Evolutionary conservation across 2,329 filamentous ascomycete genomes (phyloP), one percentile per base, ranked within the genome.

Genomic region (Lasiodiplodia hormozganensis): DNA sequence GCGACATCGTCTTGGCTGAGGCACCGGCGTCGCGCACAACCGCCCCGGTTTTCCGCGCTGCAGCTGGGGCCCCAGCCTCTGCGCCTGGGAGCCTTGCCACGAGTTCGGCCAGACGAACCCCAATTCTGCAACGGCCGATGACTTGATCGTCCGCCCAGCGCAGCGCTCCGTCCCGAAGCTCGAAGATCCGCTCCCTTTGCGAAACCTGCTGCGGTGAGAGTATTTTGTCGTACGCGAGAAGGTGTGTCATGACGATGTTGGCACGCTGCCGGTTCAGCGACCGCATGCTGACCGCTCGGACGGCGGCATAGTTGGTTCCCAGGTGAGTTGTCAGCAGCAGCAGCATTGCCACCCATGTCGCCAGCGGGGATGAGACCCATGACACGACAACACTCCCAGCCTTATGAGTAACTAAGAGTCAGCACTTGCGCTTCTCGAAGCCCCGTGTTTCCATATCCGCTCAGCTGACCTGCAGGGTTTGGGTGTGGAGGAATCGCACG

Each of bases 191-290:
- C 77, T 90, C 88, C 70, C 80, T 25, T 72, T 74, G 54, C 0
- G 92, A 86, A 1, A 94, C 89, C 71, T 94, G 83, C 8, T 83
- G 80, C 0, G 93, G 94, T 0, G 85, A 85, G 3, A 92, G 83
- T 2, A 92, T 80, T 12, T 75, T 79, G 28, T 75, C 78, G 38
- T 75, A 70, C 21, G 75, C 70, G 25, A 86, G 71, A 4, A 90
- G 77, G 65, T 87, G 82, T 51, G 87, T 85, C 73, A 94, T 90
- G 1, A 97, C 84, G 23, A 97, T 88, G 58, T 90, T 92, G 1
- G 94, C 92, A 43, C 96, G 88, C 79, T 98, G 94, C 25, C 93
- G 87, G 80, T 97, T 98, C 43, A 98, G 84, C 7, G 88, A 92
- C 49, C 87, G 87, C 90, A 98, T 93, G 76, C 89, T 89, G 18